These are phyloP conservation scores for Fistulinella cinereoalba DNA, from an alignment of 1,284 basidiomycete species.

Conservation along the genomic window DNA sequence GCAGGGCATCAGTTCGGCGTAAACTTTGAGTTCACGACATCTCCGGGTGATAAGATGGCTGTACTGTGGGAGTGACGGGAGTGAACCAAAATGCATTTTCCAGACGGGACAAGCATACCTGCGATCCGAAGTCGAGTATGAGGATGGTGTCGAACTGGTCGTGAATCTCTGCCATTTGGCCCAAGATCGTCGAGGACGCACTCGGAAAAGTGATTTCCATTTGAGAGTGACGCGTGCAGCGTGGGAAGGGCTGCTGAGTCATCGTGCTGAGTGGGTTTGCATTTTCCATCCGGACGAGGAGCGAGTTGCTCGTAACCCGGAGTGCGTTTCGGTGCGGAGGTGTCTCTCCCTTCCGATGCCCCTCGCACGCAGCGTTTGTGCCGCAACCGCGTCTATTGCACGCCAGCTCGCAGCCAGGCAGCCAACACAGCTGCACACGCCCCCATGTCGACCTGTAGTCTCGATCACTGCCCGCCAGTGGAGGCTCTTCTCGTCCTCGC, in stretches of 20 bases:
- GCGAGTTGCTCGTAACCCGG: too few species aligned
- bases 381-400: slow-evolving; percentile 6
- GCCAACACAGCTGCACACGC: slow-evolving; percentile 11
- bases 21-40: slow-evolving; percentile 97
- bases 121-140: slow-evolving; percentile 97
- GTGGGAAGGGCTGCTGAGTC: neutral
- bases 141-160: slow-evolving; percentile 96
- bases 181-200: neutral
- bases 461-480: slow-evolving; percentile 4
- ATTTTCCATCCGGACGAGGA: neutral
- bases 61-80: slow-evolving; percentile 54
- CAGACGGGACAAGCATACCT: slow-evolving; percentile 48
- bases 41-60: slow-evolving; percentile 97
- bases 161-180: slow-evolving; percentile 78
- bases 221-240: too few species aligned
- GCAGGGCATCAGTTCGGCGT: slow-evolving; percentile 98
- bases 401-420: slow-evolving; percentile 13
- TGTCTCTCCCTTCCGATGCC: slow-evolving; percentile 20
- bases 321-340: slow-evolving; percentile 14
- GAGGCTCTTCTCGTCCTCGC: slow-evolving; percentile 23
- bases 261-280: neutral
- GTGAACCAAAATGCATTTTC: slow-evolving; percentile 3
- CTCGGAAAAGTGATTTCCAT: too few species aligned
- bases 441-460: slow-evolving; percentile 5
- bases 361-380: slow-evolving; percentile 19